These are phyloP conservation scores for Sisymbrium irio DNA, from an alignment of 345 rosid genomes.

Conservation along the genomic window DNA sequence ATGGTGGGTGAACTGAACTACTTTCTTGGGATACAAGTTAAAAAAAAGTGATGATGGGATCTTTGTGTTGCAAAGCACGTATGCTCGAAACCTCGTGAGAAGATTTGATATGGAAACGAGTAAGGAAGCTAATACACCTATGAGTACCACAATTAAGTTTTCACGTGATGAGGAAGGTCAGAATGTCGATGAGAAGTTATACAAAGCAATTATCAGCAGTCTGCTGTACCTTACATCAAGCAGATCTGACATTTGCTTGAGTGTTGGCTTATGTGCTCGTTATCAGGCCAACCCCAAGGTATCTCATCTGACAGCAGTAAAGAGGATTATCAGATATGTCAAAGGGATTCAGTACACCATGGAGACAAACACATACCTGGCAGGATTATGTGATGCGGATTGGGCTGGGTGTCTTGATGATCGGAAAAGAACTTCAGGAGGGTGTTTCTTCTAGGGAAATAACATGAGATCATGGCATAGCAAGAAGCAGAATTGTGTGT, in stretches of 20 bases:
- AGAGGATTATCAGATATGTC: not conserved
- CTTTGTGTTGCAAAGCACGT: too few species aligned
- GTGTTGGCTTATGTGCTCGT: not conserved
- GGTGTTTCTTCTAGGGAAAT: not conserved
- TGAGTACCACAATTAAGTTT: too few species aligned
- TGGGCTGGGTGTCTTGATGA: not conserved
- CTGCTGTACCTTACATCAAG: not conserved
- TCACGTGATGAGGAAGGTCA: too few species aligned
- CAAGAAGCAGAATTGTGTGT: not conserved
- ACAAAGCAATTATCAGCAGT: not conserved
- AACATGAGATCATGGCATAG: not conserved
- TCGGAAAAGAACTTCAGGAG: not conserved
- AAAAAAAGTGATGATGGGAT: too few species aligned
- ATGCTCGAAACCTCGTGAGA: too few species aligned
- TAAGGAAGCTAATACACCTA: too few species aligned
- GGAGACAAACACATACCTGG: not conserved
- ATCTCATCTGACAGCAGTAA: not conserved
- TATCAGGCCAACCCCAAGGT: not conserved
- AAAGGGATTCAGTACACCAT: not conserved
- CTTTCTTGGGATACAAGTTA: too few species aligned
- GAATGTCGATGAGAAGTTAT: too few species aligned
- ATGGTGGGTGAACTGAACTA: too few species aligned
- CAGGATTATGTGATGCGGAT: not conserved
- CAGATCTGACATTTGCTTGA: not conserved
- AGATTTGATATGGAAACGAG: too few species aligned